Evolutionary conservation across 2,329 filamentous ascomycete species (phyloP).

Genomic region (Tolypocladium paradoxum): DNA sequence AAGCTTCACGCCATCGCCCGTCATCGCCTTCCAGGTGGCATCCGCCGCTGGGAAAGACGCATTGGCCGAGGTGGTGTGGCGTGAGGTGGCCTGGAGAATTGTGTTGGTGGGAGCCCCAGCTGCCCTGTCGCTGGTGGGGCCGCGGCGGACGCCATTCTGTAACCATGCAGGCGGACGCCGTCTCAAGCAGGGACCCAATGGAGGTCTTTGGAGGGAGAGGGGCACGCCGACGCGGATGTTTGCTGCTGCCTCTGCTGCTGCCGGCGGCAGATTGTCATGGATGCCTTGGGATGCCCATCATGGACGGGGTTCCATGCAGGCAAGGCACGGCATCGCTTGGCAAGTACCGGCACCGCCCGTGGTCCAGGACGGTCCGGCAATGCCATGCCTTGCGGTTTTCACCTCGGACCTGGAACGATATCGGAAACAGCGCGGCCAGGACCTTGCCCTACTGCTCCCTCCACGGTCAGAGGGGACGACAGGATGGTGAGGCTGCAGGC

Average conservation of each 20-base stretch:
- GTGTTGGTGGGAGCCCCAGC: conserved; percentile 1
- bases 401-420: not conserved
- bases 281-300: not conserved
- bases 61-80: not conserved
- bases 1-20: not conserved
- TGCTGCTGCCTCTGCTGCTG: not conserved
- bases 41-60: not conserved
- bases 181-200: not conserved
- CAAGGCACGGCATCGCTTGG: not conserved
- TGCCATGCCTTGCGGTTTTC: not conserved
- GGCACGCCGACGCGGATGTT: not conserved
- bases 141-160: conserved; percentile 7
- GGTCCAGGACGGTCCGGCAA: not conserved
- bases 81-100: not conserved
- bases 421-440: not conserved
- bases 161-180: conserved; percentile 4
- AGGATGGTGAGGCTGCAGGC: not conserved
- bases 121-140: conserved; percentile 9
- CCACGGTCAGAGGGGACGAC: not conserved
- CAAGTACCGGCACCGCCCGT: not conserved
- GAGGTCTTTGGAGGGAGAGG: not conserved
- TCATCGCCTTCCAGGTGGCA: not conserved
- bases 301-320: not conserved
- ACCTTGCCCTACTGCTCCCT: not conserved
- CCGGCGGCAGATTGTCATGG: not conserved